phyloP scores from a whole-genome alignment of 805 yeast genomes.

The Suhomyces xylopsoci region DNA sequence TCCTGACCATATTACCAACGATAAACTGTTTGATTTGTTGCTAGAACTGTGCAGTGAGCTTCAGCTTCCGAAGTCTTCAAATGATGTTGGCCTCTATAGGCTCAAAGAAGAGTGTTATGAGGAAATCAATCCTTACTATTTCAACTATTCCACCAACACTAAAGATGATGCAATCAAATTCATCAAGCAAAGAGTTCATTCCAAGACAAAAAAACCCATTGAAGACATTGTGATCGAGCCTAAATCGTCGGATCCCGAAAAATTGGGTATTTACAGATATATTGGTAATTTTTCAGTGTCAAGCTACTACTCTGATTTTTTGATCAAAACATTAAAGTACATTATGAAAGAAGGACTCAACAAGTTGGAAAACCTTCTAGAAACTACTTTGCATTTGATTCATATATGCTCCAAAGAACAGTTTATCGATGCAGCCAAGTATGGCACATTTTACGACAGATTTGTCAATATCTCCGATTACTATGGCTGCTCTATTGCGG shows the following conservation, averaged over 20 bases:
- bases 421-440: conserved; percentile 23
- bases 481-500: conserved; percentile 36
- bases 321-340: conserved; percentile 48
- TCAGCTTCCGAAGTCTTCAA: conserved; percentile 31
- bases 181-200: conserved; percentile 50
- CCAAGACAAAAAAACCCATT: conserved; percentile 31
- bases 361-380: conserved; percentile 55
- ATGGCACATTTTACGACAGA: conserved; percentile 30
- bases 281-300: conserved; percentile 54
- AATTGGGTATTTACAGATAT: conserved; percentile 37
- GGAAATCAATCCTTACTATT: conserved; percentile 62
- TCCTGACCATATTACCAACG: conserved; percentile 73
- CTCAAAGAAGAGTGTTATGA: conserved; percentile 35
- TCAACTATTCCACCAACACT: conserved; percentile 72
- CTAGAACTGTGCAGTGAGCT: conserved; percentile 32
- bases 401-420: conserved; percentile 51
- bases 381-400: conserved; percentile 60
- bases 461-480: conserved; percentile 30
- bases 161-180: conserved; percentile 79
- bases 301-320: conserved; percentile 49
- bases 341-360: conserved; percentile 32
- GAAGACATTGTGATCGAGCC: conserved; percentile 61
- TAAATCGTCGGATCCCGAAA: conserved; percentile 27
- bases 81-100: conserved; percentile 35
- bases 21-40: conserved; percentile 66